phyloP scores from a whole-genome alignment of 2,329 filamentous ascomycete genomes.

The Aspergillus calidoustus region DNA sequence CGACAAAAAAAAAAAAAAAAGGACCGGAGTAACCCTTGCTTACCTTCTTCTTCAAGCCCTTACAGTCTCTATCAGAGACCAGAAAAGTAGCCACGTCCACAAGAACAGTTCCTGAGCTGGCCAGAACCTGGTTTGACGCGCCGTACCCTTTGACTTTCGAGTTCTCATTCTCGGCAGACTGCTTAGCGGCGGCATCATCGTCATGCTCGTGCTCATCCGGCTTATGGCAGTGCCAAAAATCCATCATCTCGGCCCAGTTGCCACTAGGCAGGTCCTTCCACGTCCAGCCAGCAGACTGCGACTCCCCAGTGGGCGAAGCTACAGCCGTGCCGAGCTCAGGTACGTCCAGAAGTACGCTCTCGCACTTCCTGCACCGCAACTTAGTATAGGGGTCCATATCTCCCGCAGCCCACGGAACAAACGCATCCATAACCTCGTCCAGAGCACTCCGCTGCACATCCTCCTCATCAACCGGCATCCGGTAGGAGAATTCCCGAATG shows the following conservation, averaged over 20 bases:
- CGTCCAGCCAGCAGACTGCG: conserved; percentile 42
- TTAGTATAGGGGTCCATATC: conserved; percentile 39
- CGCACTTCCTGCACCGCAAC: conserved; percentile 47
- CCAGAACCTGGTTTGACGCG: conserved; percentile 74
- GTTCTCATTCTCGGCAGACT: conserved; percentile 50
- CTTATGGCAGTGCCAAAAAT: conserved; percentile 99
- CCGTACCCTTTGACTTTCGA: conserved; percentile 74
- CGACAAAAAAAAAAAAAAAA: neutral
- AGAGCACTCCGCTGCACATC: conserved; percentile 20
- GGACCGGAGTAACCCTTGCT: conserved; percentile 28
- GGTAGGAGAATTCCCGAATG: conserved; percentile 56
- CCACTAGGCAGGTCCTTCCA: conserved; percentile 97
- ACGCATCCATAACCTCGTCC: conserved; percentile 36
- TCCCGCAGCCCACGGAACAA: conserved; percentile 45
- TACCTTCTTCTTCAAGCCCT: conserved; percentile 43
- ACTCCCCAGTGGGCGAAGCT: neutral
- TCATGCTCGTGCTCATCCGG: conserved; percentile 61
- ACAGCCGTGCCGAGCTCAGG: neutral
- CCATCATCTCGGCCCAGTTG: conserved; percentile 99
- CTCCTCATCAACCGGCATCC: conserved; percentile 56
- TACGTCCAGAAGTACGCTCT: conserved; percentile 33
- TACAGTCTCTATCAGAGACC: conserved; percentile 70
- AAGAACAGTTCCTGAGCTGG: conserved; percentile 70
- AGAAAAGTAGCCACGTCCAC: conserved; percentile 82
- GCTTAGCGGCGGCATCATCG: conserved; percentile 41